Base-by-base conservation (phyloP, 352 stramenopile species). In the Globisporangium rhizosaccharum region DNA sequence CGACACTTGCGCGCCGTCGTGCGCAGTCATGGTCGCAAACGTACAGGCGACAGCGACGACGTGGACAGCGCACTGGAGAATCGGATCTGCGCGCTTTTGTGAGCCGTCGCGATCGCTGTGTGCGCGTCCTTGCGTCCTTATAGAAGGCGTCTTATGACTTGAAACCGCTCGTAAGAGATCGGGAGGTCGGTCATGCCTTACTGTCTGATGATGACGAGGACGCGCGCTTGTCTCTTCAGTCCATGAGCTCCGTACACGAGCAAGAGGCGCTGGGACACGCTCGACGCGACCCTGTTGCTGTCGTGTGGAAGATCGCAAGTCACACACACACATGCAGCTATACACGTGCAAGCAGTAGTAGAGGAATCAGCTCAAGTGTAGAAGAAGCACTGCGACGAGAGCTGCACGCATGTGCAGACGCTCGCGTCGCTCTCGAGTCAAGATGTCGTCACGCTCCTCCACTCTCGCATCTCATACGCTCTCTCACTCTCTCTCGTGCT, bases 281-380 rank as follows among this genome's bases (percentile, higher is more conserved):
- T 39, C 48, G 30, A 36, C 30, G 30, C 30, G 30, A 10, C 30
- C 9, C 30, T 23, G 23, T 23, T 23, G 23, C 23, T 23, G 23
- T 23, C 23, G 23, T 23, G 23, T 23, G 23, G 23, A 9, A 36
- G 30, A 5, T 10, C 30, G 30, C 30, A 36, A 36, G 30, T 3
- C 33, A 39, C 8, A 10, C 33, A 53, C 18, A 10, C 49, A 53
- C 49, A 53, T 28, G 20, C 23, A 49, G 23, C 23, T 23, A 23
- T 23, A 23, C 23, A 23, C 23, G 23, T 23, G 23, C 23, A 23
- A 23, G 23, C 23, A 23, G 23, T 23, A 23, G 23, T 23, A 23
- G 23, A 49, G 66, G 54, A 70, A 71, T 73, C 67, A 64, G 63
- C 68, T 73, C 67, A 73, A 73, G 67, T 73, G 67, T 73, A 73